Evolutionary conservation across 2,329 filamentous ascomycete species (phyloP).

Genomic region (Westerdykella sp.): DNA sequence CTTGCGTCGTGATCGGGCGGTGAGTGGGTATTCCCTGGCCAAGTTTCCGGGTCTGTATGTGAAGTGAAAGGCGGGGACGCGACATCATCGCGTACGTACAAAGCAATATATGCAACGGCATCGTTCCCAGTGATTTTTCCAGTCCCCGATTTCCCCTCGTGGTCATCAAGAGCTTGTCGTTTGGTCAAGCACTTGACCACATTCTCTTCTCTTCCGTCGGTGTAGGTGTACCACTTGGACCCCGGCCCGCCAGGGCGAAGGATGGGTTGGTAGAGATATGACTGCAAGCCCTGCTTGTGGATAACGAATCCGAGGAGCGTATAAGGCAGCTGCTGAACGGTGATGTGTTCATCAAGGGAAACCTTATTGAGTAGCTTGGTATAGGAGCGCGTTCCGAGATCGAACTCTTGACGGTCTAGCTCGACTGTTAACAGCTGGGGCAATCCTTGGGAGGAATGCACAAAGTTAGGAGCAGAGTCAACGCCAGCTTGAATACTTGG

Average conservation of each 20-base stretch:
- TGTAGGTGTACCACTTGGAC: constrained; percentile 55
- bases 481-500: constrained; percentile 40
- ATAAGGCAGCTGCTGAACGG: constrained; percentile 45
- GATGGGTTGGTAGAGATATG: constrained; percentile 55
- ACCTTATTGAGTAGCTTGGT: constrained; percentile 52
- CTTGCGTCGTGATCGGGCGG: not conserved
- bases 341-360: constrained; percentile 50
- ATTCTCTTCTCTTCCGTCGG: constrained; percentile 49
- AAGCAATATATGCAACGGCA: constrained; percentile 49
- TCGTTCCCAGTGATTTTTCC: constrained; percentile 39
- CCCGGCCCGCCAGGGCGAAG: constrained; percentile 52
- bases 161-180: constrained; percentile 48
- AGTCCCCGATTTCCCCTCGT: constrained; percentile 43
- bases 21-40: constrained; percentile 26
- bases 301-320: constrained; percentile 56
- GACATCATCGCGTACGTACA: constrained; percentile 51
- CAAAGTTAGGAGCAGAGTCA: constrained; percentile 24
- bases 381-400: constrained; percentile 50
- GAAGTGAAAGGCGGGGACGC: constrained; percentile 34
- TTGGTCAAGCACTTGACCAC: constrained; percentile 52
- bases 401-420: constrained; percentile 52
- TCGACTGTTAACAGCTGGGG: constrained; percentile 51
- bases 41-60: constrained; percentile 41
- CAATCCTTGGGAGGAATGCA: constrained; percentile 22
- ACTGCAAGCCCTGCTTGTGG: constrained; percentile 54